phyloP scores from a whole-genome alignment of 768 basidiomycete species.

The Termitomyces sp. region DNA sequence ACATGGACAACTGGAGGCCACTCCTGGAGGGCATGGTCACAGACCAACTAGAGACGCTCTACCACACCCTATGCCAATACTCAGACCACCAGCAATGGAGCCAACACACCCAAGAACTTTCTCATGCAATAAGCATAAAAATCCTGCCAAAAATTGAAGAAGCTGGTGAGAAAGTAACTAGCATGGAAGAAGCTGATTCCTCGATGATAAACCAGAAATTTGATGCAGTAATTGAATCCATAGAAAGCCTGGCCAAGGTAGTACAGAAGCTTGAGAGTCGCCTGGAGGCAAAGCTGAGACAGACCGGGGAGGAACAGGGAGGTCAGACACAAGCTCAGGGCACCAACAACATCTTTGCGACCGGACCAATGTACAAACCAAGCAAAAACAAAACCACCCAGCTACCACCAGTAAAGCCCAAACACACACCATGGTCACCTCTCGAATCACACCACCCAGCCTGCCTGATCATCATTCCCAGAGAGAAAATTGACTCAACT shows the following conservation, averaged over 20 bases:
- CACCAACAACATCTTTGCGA: background rate
- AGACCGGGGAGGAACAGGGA: background rate
- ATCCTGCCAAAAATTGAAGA: background rate
- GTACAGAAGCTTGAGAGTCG: background rate
- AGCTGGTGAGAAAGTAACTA: background rate
- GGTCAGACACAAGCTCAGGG: background rate
- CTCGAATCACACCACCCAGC: too few species aligned
- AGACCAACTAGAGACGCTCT: background rate
- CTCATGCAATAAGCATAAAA: background rate
- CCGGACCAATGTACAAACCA: background rate
- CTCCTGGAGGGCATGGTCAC: background rate
- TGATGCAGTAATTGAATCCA: background rate
- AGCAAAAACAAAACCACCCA: background rate
- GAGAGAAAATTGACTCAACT: too few species aligned
- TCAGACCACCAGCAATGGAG: background rate
- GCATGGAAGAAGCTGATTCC: background rate
- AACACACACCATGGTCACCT: too few species aligned
- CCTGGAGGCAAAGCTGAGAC: background rate
- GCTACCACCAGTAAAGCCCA: too few species aligned
- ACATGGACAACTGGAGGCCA: background rate
- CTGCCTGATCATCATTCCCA: too few species aligned
- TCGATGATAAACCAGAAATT: background rate
- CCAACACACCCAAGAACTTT: background rate
- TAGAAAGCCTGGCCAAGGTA: background rate
- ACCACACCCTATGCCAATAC: background rate